phyloP scores from a whole-genome alignment of 2,329 filamentous ascomycete genomes.

The Aspergillus viridinutans region DNA sequence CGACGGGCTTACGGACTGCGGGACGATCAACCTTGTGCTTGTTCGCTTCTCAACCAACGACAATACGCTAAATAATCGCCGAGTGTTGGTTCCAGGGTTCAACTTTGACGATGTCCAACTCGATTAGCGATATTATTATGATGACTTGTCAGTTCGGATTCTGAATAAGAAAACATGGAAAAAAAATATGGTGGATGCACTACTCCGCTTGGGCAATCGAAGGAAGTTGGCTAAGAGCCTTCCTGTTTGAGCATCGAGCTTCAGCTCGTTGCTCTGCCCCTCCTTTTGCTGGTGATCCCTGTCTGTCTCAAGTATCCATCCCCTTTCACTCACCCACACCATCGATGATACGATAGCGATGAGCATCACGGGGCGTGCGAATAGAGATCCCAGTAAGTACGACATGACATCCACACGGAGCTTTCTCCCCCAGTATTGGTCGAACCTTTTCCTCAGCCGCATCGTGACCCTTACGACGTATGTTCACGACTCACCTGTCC shows the following conservation, averaged over 20 bases:
- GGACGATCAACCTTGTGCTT: slow-evolving; percentile 20
- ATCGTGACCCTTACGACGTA: background rate
- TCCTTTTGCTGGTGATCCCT: background rate
- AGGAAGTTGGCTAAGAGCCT: background rate
- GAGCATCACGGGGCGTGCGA: background rate
- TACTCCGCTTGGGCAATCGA: background rate
- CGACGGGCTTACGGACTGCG: background rate
- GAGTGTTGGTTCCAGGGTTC: slow-evolving; percentile 3
- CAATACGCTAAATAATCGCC: slow-evolving; percentile 5
- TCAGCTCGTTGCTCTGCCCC: background rate
- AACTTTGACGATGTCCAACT: slow-evolving; percentile 18
- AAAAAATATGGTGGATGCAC: background rate
- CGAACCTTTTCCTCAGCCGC: background rate
- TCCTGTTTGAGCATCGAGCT: background rate
- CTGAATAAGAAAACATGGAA: background rate
- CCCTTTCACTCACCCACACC: background rate
- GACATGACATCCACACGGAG: background rate
- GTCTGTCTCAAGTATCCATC: background rate
- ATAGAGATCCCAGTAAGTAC: background rate
- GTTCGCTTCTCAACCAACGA: slow-evolving; percentile 2
- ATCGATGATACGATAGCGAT: background rate
- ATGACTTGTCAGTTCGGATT: background rate
- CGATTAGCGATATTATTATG: background rate
- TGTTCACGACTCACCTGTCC: background rate
- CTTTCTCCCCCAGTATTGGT: no score